These are phyloP conservation scores for Sclerotinia minor DNA, from an alignment of 2,329 filamentous ascomycete species.

Conservation along the genomic window DNA sequence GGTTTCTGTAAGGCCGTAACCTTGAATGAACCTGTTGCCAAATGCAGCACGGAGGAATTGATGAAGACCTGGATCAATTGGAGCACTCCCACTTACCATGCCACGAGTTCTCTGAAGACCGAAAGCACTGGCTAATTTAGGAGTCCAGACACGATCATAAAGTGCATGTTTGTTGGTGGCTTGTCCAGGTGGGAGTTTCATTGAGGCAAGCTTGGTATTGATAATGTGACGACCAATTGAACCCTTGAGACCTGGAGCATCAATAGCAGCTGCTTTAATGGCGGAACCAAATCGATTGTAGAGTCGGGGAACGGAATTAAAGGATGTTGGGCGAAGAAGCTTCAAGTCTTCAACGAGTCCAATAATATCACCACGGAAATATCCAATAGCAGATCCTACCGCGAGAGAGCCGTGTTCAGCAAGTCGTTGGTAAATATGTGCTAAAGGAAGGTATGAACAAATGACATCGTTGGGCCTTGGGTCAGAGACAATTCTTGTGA, in stretches of 20 bases:
- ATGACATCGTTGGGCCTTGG: conserved; percentile 59
- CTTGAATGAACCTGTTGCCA: conserved; percentile 76
- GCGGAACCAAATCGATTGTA: conserved; percentile 88
- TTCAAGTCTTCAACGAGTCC: conserved; percentile 91
- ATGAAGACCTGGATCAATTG: conserved; percentile 84
- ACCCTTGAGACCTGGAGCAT: conserved; percentile 78
- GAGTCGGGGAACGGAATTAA: conserved; percentile 86
- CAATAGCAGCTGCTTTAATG: conserved; percentile 75
- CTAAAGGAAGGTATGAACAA: conserved; percentile 87
- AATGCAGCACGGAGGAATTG: conserved; percentile 85
- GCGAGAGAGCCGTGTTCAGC: conserved; percentile 74
- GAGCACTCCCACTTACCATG: conserved; percentile 87
- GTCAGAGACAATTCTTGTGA: conserved; percentile 56
- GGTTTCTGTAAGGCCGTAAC: conserved; percentile 92
- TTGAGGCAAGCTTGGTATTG: conserved; percentile 73
- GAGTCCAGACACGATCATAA: conserved; percentile 86
- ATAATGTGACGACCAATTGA: conserved; percentile 78
- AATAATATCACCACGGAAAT: conserved; percentile 88
- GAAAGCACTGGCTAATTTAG: conserved; percentile 79
- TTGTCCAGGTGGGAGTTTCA: conserved; percentile 69
- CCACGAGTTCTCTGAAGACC: conserved; percentile 71
- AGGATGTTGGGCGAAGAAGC: conserved; percentile 74
- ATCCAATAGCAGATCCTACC: conserved; percentile 75
- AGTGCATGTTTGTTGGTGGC: conserved; percentile 77
- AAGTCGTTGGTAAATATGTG: conserved; percentile 90